These are phyloP conservation scores for Hylodesmum podocarpum DNA, from an alignment of 306 rosid genomes.

Conservation along the genomic window DNA sequence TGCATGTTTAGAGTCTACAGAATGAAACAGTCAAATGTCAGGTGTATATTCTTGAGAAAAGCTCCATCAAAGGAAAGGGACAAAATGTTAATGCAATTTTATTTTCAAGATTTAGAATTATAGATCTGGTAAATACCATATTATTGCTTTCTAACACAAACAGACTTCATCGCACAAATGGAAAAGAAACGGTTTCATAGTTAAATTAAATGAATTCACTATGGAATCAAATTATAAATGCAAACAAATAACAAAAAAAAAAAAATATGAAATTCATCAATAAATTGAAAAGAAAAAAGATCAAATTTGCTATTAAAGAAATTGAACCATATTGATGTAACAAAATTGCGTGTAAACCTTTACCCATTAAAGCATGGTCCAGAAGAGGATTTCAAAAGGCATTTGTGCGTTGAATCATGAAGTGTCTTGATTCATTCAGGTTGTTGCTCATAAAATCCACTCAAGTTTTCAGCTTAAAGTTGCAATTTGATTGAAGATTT, in stretches of 20 bases:
- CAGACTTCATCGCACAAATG: not conserved
- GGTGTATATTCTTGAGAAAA: conserved; percentile 20
- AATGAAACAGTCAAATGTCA: conserved; percentile 30
- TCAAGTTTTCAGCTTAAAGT: not conserved
- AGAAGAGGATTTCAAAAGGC: conserved; percentile 1
- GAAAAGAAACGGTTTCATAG: not conserved
- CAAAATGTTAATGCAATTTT: not conserved
- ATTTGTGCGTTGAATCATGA: not conserved
- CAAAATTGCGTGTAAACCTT: not conserved
- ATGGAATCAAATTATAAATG: not conserved
- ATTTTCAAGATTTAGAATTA: conserved; percentile 2
- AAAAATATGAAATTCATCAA: not conserved
- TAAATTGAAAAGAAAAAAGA: conserved; percentile 6
- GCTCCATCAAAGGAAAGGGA: not conserved
- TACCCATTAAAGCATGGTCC: not conserved
- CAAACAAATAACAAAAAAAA: not conserved
- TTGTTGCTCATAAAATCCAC: conserved; percentile 16
- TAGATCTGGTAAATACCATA: not conserved
- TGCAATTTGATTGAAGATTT: conserved; percentile 16
- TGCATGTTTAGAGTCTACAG: conserved; percentile 75
- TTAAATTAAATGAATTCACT: not conserved
- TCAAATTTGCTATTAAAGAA: not conserved
- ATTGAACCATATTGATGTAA: conserved; percentile 2
- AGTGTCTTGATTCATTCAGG: conserved; percentile 6
- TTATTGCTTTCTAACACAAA: conserved; percentile 8